Evolutionary conservation across 2,329 filamentous ascomycete species (phyloP).

Genomic region (Pestalotiopsis sp.): DNA sequence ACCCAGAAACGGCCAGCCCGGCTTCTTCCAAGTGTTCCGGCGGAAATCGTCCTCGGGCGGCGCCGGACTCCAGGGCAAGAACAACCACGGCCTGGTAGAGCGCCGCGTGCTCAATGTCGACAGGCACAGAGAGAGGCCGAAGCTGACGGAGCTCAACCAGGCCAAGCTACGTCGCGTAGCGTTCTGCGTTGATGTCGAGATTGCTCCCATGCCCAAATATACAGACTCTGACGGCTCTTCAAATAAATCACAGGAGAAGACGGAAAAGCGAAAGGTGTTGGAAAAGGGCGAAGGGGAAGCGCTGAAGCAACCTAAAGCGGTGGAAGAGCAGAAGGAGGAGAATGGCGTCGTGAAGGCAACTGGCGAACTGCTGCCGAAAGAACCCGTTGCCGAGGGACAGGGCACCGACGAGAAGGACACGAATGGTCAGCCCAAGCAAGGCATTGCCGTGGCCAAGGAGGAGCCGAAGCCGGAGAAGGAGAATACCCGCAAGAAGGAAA

Average conservation of each 20-base stretch:
- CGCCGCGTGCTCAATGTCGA: slow-evolving; percentile 85
- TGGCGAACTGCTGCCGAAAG: slow-evolving; percentile 39
- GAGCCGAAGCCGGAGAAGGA: slow-evolving; percentile 36
- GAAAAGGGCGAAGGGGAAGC: slow-evolving; percentile 76
- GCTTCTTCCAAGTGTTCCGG: slow-evolving; percentile 80
- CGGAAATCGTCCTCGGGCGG: slow-evolving; percentile 71
- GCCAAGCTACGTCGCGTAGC: slow-evolving; percentile 84
- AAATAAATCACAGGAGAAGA: slow-evolving; percentile 52
- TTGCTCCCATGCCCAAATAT: slow-evolving; percentile 83
- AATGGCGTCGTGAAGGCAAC: slow-evolving; percentile 43
- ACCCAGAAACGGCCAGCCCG: slow-evolving; percentile 66
- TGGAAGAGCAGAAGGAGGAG: slow-evolving; percentile 58
- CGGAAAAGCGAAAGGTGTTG: slow-evolving; percentile 61
- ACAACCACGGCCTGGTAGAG: slow-evolving; percentile 72
- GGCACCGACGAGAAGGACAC: slow-evolving; percentile 21
- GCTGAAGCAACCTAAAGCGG: slow-evolving; percentile 64
- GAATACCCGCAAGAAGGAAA: slow-evolving; percentile 79
- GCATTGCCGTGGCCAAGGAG: slow-evolving; percentile 30
- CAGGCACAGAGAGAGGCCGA: slow-evolving; percentile 73
- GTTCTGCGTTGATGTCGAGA: slow-evolving; percentile 97
- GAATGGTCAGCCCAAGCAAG: slow-evolving; percentile 24
- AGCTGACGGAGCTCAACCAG: slow-evolving; percentile 75
- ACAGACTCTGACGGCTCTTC: slow-evolving; percentile 57
- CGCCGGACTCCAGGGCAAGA: slow-evolving; percentile 47
- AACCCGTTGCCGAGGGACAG: slow-evolving; percentile 37